Percentiles rank a stretch among this genome's conserved stretches.
Evolutionary conservation across 768 basidiomycete genomes (phyloP).

Genomic region (Kwoniella heveanensis): DNA sequence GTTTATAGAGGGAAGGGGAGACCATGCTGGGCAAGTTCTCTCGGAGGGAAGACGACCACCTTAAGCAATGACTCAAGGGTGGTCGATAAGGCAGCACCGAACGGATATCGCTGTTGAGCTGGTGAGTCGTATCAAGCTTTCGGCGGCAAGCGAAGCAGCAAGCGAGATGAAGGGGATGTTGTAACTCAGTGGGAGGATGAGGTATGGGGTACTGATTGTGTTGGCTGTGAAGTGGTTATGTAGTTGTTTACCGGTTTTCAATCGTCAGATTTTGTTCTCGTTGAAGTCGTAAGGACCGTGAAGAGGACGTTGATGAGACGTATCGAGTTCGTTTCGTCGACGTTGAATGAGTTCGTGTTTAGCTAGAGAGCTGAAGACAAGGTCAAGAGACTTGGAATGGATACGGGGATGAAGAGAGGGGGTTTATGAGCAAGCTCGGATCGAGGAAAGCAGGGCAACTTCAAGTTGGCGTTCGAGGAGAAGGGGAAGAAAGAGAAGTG

Average conservation of each 20-base stretch:
- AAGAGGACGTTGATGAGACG: neutral
- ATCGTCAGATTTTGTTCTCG: conserved; percentile 10
- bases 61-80: no score
- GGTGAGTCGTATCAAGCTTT: no score
- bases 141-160: no score
- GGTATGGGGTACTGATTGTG: neutral
- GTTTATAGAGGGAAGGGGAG: conserved; percentile 33
- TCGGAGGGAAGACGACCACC: no score
- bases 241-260: neutral
- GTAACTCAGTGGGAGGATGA: neutral
- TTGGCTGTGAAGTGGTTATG: neutral
- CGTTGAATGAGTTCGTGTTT: neutral
- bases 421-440: neutral
- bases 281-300: conserved; percentile 8
- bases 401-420: neutral
- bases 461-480: neutral
- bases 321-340: neutral
- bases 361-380: no score
- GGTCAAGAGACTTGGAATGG: neutral
- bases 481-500: neutral
- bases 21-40: conserved; percentile 6
- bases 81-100: no score
- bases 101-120: no score
- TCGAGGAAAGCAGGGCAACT: neutral
- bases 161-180: no score